Evolutionary conservation across 352 stramenopile genomes (phyloP).

Genomic region (Plasmopara muralis): DNA sequence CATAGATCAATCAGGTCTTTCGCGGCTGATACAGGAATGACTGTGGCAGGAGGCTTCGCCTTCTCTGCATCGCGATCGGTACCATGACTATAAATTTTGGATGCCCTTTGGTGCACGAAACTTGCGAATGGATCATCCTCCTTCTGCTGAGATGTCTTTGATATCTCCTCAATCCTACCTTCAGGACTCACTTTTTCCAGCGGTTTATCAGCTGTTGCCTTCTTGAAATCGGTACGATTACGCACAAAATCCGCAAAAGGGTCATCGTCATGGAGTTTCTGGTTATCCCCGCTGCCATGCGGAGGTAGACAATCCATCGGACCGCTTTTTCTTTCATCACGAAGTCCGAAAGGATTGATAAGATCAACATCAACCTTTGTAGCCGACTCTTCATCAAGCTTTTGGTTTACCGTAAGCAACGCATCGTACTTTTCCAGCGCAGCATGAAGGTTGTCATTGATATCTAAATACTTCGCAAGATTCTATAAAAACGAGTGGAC

Average conservation of each 20-base stretch:
- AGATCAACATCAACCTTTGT: constrained; percentile 18
- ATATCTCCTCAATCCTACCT: constrained; percentile 6
- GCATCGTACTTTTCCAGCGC: constrained; percentile 56
- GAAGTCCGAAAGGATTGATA: constrained; percentile 22
- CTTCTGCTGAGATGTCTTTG: constrained; percentile 16
- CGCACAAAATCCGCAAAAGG: constrained; percentile 59
- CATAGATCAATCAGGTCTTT: constrained; percentile 63
- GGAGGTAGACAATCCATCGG: constrained; percentile 7
- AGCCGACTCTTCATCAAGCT: constrained; percentile 6
- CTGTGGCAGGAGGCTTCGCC: constrained; percentile 10
- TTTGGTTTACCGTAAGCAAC: constrained; percentile 28
- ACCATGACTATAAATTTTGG: constrained; percentile 29
- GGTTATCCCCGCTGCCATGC: constrained; percentile 28
- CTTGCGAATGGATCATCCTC: constrained; percentile 60
- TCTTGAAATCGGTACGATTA: constrained; percentile 24
- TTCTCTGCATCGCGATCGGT: constrained; percentile 17
- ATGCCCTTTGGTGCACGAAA: constrained; percentile 49
- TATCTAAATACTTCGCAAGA: constrained; percentile 54
- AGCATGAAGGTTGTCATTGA: constrained; percentile 62
- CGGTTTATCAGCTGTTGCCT: constrained; percentile 1
- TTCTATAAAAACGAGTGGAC: constrained; percentile 22
- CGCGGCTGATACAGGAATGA: constrained; percentile 5
- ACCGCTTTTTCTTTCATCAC: too few relatives aligned
- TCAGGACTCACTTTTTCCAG: constrained; percentile 3
- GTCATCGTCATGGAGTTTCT: constrained; percentile 39